A percentile compares a stretch with the other conserved stretches of the same genome.
Conservation (phyloP, 2,329 filamentous ascomycete species). For the Emergomyces pasteurianus region DNA sequence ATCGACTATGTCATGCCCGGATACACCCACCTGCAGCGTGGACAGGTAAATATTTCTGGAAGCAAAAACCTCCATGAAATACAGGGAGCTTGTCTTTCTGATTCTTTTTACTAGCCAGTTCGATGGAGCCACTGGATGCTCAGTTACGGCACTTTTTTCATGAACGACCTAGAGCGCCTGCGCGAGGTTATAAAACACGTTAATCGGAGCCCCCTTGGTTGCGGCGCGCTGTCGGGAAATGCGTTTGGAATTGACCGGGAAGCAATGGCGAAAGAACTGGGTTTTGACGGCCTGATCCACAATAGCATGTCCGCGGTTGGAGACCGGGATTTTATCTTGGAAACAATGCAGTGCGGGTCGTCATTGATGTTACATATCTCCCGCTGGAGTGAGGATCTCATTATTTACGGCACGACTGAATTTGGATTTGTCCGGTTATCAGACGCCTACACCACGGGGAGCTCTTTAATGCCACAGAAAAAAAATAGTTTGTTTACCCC, state of each 20-base stretch:
- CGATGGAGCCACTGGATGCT: slow-evolving; percentile 75
- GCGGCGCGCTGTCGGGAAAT: slow-evolving; percentile 69
- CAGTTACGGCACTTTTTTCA: slow-evolving; percentile 60
- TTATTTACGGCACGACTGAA: slow-evolving; percentile 66
- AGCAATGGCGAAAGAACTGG: slow-evolving; percentile 66
- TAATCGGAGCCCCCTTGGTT: slow-evolving; percentile 59
- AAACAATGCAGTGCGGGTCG: slow-evolving; percentile 68
- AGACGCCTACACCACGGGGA: slow-evolving; percentile 70
- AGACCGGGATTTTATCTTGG: slow-evolving; percentile 71
- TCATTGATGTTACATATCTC: slow-evolving; percentile 71
- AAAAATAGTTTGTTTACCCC: slow-evolving; percentile 48
- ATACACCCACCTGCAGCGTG: slow-evolving; percentile 67
- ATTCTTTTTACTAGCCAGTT: slow-evolving; percentile 44
- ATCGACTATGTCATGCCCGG: slow-evolving; percentile 73
- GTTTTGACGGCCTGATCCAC: slow-evolving; percentile 61
- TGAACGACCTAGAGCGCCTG: slow-evolving; percentile 63
- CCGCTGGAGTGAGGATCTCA: slow-evolving; percentile 74
- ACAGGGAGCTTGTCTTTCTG: too few relatives aligned
- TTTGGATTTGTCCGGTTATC: slow-evolving; percentile 66
- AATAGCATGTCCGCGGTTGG: slow-evolving; percentile 68
- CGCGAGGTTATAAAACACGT: slow-evolving; percentile 62
- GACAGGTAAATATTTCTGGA: slow-evolving; percentile 5
- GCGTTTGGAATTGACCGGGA: slow-evolving; percentile 71
- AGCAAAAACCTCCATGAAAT: too few relatives aligned
- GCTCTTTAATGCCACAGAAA: slow-evolving; percentile 71